These are phyloP conservation scores for Euphorbia neoarborescens DNA, from an alignment of 441 rosid species.

Conservation along the genomic window DNA sequence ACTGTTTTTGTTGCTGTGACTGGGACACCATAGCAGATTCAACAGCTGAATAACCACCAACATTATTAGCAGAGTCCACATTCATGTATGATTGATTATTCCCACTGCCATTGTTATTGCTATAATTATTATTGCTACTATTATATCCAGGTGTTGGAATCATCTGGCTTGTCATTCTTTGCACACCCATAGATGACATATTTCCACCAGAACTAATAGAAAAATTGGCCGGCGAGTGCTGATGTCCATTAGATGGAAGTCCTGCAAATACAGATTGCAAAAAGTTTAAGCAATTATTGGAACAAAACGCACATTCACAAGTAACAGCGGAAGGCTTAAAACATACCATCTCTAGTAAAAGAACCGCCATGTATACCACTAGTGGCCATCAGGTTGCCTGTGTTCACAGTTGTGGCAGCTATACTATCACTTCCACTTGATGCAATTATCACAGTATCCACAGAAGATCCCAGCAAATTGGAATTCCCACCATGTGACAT, in stretches of 20 bases:
- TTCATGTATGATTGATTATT: slow-evolving; percentile 51
- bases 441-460: slow-evolving; percentile 52
- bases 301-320: slow-evolving; percentile 4
- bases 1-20: slow-evolving; percentile 70
- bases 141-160: slow-evolving; percentile 95
- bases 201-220: slow-evolving; percentile 69
- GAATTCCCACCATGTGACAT: slow-evolving; percentile 66
- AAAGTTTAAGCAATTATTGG: background rate
- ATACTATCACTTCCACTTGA: slow-evolving; percentile 45
- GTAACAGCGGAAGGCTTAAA: slow-evolving; percentile 3
- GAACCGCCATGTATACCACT: slow-evolving; percentile 54
- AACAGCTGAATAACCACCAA: slow-evolving; percentile 59
- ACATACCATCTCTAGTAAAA: slow-evolving; percentile 42
- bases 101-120: slow-evolving; percentile 30
- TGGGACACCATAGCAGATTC: slow-evolving; percentile 62
- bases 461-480: slow-evolving; percentile 53
- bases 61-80: slow-evolving; percentile 55
- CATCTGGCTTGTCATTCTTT: slow-evolving; percentile 77
- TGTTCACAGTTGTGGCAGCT: slow-evolving; percentile 41
- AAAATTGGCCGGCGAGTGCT: slow-evolving; percentile 62
- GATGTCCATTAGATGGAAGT: slow-evolving; percentile 68
- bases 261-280: slow-evolving; percentile 39
- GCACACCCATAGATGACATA: slow-evolving; percentile 59
- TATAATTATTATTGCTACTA: slow-evolving; percentile 37
- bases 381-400: slow-evolving; percentile 47